These are phyloP conservation scores for Podila horticola DNA, from an alignment of 192 early-diverging fungal genomes.

Conservation along the genomic window DNA sequence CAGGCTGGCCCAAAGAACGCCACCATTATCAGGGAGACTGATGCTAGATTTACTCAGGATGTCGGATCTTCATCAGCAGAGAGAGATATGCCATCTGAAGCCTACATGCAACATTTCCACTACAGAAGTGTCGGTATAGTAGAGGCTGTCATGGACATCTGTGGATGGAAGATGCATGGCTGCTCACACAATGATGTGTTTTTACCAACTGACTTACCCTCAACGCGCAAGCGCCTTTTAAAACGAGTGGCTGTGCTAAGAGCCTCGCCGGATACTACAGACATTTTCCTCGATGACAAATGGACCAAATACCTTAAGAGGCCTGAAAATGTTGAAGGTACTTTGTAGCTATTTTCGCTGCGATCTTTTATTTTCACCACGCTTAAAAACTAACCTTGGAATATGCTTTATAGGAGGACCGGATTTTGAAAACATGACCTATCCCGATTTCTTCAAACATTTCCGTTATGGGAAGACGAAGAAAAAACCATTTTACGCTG, in stretches of 20 bases:
- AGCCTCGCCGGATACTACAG: not conserved
- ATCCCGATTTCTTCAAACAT: no score
- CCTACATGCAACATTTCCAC: constrained; percentile 20
- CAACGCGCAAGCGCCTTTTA: not conserved
- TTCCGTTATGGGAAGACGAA: not conserved
- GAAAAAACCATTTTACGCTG: not conserved
- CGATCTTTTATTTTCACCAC: no score
- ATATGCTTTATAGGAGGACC: not conserved
- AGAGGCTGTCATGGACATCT: constrained; percentile 28
- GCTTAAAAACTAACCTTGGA: no score
- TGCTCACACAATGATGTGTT: constrained; percentile 14
- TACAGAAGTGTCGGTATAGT: constrained; percentile 35
- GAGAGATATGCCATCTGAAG: constrained; percentile 3
- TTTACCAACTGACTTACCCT: not conserved
- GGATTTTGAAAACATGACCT: no score
- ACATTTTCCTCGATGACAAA: constrained; percentile 1
- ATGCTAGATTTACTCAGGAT: no score
- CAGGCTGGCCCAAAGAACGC: constrained; percentile 12
- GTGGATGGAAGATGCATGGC: constrained; percentile 29
- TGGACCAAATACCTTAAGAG: constrained; percentile 5
- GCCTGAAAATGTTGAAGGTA: not conserved
- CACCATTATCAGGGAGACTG: no score
- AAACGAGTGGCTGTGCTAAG: not conserved
- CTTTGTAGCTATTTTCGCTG: no score
- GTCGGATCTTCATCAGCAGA: not conserved